Evolutionary conservation across 768 basidiomycete species (phyloP).

Genomic region (Agaricus subrufescens): DNA sequence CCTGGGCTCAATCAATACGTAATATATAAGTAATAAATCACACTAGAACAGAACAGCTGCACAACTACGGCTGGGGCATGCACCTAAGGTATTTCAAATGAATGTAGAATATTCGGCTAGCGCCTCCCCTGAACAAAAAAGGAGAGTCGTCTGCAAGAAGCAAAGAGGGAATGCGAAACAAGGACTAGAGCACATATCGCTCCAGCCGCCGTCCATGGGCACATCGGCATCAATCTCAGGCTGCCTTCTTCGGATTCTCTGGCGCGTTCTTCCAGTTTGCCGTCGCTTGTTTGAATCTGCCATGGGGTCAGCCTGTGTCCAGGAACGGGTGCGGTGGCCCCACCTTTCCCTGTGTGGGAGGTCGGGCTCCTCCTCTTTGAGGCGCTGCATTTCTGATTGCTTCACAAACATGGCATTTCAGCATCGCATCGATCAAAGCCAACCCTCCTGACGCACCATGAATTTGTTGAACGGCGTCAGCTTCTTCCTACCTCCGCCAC

Average conservation of each 20-base stretch:
- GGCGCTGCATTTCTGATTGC: slow-evolving; percentile 74
- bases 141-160: slow-evolving; percentile 6
- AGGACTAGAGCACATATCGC: background rate
- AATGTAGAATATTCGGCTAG: background rate
- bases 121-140: background rate
- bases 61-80: slow-evolving; percentile 15
- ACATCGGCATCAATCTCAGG: slow-evolving; percentile 14
- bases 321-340: slow-evolving; percentile 16
- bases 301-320: slow-evolving; percentile 11
- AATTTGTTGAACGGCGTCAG: slow-evolving; percentile 77
- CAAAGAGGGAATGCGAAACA: slow-evolving; percentile 2
- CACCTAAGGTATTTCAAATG: slow-evolving; percentile 7
- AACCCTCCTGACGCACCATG: slow-evolving; percentile 33
- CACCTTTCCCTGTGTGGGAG: slow-evolving; percentile 73
- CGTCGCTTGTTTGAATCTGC: slow-evolving; percentile 69
- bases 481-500: slow-evolving; percentile 52
- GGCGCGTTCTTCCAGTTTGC: slow-evolving; percentile 75
- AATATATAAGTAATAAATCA: slow-evolving; percentile 13
- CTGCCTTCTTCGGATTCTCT: slow-evolving; percentile 53
- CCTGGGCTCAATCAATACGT: background rate
- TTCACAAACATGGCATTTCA: slow-evolving; percentile 23
- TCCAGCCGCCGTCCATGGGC: background rate
- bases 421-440: slow-evolving; percentile 6
- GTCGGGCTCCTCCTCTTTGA: slow-evolving; percentile 72
- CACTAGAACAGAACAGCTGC: slow-evolving; percentile 23